Conservation (phyloP, 2,329 filamentous ascomycete genomes). For the Chaetomium sp. region DNA sequence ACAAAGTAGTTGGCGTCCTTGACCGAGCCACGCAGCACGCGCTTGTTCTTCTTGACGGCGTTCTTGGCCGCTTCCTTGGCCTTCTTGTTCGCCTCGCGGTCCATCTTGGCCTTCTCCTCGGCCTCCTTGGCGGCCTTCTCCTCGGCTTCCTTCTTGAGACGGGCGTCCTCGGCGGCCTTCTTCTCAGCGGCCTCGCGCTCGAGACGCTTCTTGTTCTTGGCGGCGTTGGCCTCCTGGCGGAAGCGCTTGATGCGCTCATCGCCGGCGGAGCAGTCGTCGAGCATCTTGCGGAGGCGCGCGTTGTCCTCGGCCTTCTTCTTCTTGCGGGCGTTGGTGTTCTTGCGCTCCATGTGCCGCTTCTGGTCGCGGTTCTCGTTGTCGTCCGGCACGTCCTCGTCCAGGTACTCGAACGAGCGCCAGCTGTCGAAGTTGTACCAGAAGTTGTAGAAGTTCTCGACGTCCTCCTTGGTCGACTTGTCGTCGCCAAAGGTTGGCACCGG, state of each 20-base stretch:
- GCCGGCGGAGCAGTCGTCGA: conserved; percentile 80
- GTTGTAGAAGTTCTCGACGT: conserved; percentile 97
- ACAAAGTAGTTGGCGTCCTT: conserved; percentile 98
- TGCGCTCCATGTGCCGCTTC: conserved; percentile 96
- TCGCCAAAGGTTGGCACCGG: conserved; percentile 86
- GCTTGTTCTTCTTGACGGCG: conserved; percentile 99
- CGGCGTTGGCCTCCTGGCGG: conserved; percentile 84
- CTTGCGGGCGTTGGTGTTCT: conserved; percentile 95
- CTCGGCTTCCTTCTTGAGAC: conserved; percentile 80
- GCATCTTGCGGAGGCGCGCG: conserved; percentile 81
- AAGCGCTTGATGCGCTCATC: conserved; percentile 99
- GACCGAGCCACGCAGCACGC: conserved; percentile 87
- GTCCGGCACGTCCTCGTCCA: conserved; percentile 97
- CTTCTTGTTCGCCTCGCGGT: conserved; percentile 87
- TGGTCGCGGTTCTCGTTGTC: conserved; percentile 99
- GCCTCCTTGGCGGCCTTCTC: conserved; percentile 78
- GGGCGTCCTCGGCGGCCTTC: conserved; percentile 81
- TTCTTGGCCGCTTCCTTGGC: conserved; percentile 98
- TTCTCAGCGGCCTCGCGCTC: conserved; percentile 93
- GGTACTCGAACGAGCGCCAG: conserved; percentile 97
- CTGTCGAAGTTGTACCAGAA: conserved; percentile 99
- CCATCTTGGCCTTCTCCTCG: conserved; percentile 81
- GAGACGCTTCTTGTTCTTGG: conserved; percentile 92
- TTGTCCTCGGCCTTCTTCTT: conserved; percentile 99
- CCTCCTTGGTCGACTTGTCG: conserved; percentile 80